These are phyloP conservation scores for Tanacetum coccineum DNA, from an alignment of 129 eudicot genomes.

Conservation along the genomic window DNA sequence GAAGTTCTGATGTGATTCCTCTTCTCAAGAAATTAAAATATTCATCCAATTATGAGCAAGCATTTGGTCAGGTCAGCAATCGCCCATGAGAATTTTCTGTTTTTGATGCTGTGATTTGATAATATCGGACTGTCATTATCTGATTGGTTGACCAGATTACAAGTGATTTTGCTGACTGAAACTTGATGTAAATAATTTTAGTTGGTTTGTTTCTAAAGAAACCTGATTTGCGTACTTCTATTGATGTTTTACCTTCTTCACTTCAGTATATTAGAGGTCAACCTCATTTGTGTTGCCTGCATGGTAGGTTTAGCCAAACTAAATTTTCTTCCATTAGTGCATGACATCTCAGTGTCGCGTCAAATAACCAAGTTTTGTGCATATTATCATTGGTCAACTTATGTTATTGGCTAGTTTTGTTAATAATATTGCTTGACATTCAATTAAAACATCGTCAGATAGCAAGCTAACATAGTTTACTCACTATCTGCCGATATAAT, in stretches of 20 bases:
- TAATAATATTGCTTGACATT: constrained; percentile 3
- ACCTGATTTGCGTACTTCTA: background rate
- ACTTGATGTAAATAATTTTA: background rate
- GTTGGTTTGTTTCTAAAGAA: background rate
- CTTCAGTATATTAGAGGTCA: background rate
- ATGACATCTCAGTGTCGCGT: background rate
- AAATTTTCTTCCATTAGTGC: background rate
- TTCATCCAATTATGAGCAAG: constrained; percentile 41
- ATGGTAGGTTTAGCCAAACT: background rate
- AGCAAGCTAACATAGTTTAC: background rate
- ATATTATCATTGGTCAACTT: background rate
- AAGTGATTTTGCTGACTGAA: constrained; percentile 9
- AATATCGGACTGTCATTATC: background rate
- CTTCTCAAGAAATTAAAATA: constrained; percentile 73
- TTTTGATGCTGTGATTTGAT: constrained; percentile 13
- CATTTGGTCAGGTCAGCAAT: constrained; percentile 77
- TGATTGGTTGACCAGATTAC: background rate
- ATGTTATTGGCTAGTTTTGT: background rate
- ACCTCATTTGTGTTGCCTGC: constrained; percentile 1
- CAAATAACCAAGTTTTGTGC: background rate
- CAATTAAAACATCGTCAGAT: background rate
- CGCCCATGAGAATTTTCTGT: constrained; percentile 1
- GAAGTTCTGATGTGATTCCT: constrained; percentile 74
- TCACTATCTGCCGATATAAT: too few species aligned
- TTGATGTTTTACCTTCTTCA: background rate